Evolutionary conservation across 179 eudicot species (phyloP), one percentile per base, ranked within the genome.

Genomic region (Dionaea muscipula): DNA sequence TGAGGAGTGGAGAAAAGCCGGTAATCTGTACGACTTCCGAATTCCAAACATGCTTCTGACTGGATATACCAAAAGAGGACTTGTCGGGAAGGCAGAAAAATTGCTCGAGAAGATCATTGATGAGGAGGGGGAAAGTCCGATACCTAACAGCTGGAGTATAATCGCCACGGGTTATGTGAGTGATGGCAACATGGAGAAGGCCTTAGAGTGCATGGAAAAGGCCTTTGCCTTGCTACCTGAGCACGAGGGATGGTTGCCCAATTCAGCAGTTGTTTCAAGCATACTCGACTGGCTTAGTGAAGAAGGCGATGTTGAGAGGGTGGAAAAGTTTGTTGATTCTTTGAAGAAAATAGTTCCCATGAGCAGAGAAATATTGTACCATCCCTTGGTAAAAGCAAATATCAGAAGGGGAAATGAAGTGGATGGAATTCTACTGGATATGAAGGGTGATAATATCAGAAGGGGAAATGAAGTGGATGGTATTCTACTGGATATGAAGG

Each of bases 141-240:
- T 37, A 7, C 88, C 82, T 31, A 72, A 72, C 66, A 62, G 77
- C 35, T 82, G 81, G 81, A 62, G 64, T 27, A 76, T 82, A 57
- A 58, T 79, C 23, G 60, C 78, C 48, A 26, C 67, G 4, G 88
- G 82, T 20, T 71, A 74, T 52, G 35, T 69, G 51, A 67, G 59
- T 10, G 61, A 46, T 38, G 35, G 35, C 31, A 60, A 76, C 50
- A 60, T 79, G 80, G 65, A 57, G 39, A 74, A 71, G 70, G 75
- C 71, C 23, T 51, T 68, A 4, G 56, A 70, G 57, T 79, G 64
- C 61, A 64, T 82, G 76, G 72, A 70, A 65, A 67, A 68, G 55
- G 78, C 82, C 60, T 45, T 79, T 55, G 76, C 74, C 20, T 58
- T 66, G 16, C 58, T 50, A 11, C 77, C 61, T 24, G 67, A 69